phyloP scores from a whole-genome alignment of 768 basidiomycete genomes.

The Naganishia vishniacii region DNA sequence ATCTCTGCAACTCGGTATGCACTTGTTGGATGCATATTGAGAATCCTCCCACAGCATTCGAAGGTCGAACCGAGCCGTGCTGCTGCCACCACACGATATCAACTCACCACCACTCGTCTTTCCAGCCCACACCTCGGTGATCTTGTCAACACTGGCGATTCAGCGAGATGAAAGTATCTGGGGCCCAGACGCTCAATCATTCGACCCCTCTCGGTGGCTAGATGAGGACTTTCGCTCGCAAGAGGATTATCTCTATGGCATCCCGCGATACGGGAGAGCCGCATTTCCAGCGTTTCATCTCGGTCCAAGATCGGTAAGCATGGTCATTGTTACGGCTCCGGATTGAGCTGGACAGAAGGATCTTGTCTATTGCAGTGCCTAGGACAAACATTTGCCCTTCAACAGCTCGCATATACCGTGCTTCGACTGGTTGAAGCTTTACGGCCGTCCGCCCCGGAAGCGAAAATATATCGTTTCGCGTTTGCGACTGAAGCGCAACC shows the following conservation, averaged over 20 bases:
- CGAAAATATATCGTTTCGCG: not conserved
- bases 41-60: conserved; percentile 33
- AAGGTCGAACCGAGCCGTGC: conserved; percentile 32
- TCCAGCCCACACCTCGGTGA: conserved; percentile 50
- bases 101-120: conserved; percentile 37
- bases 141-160: conserved; percentile 60
- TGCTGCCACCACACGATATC: conserved; percentile 35
- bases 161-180: conserved; percentile 66
- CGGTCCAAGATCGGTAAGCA: conserved; percentile 43
- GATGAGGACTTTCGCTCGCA: conserved; percentile 45
- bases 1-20: not conserved
- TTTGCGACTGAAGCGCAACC: conserved; percentile 36
- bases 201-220: conserved; percentile 74
- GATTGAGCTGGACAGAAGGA: not conserved
- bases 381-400: conserved; percentile 42
- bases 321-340: not conserved
- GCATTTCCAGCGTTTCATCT: conserved; percentile 35
- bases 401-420: conserved; percentile 34
- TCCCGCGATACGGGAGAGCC: conserved; percentile 20
- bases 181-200: conserved; percentile 71
- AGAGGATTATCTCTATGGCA: conserved; percentile 46
- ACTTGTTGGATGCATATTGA: not conserved
- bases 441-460: conserved; percentile 26
- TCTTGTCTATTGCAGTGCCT: conserved; percentile 32
- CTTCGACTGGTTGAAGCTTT: conserved; percentile 13